Conservation (phyloP, 192 early-diverging fungal species). For the Gonapodya prolifera region DNA sequence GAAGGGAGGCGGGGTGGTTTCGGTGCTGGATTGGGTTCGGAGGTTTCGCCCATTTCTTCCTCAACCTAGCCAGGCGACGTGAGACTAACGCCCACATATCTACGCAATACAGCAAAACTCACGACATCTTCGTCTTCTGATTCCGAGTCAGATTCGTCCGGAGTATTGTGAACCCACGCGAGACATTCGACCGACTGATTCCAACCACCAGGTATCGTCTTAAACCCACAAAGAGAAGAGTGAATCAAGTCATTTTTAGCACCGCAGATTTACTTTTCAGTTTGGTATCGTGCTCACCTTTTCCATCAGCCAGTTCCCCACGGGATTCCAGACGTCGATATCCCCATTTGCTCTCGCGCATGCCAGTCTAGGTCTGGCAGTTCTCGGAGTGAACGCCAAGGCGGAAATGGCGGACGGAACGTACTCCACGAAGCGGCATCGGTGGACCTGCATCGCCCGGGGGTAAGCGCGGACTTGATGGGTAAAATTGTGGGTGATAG, state of each 20-base stretch:
- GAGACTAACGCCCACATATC: too few relatives aligned
- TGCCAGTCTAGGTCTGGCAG: slow-evolving; percentile 44
- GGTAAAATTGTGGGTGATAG: too few relatives aligned
- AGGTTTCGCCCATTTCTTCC: slow-evolving; percentile 29
- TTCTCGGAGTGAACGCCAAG: slow-evolving; percentile 60
- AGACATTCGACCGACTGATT: slow-evolving; percentile 66
- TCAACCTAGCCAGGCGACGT: slow-evolving; percentile 51
- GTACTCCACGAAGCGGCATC: slow-evolving; percentile 79
- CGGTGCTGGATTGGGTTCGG: background rate
- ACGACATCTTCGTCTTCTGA: background rate
- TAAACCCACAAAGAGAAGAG: background rate
- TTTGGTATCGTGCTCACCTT: slow-evolving; percentile 37
- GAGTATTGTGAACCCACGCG: slow-evolving; percentile 66
- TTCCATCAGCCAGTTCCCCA: slow-evolving; percentile 54
- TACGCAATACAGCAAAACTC: too few relatives aligned
- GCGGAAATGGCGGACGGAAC: slow-evolving; percentile 73
- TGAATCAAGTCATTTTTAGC: background rate
- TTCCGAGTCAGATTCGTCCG: background rate
- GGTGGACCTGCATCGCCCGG: slow-evolving; percentile 52
- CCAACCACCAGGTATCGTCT: slow-evolving; percentile 69
- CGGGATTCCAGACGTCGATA: slow-evolving; percentile 83
- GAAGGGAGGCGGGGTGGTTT: slow-evolving; percentile 19
- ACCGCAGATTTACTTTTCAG: background rate
- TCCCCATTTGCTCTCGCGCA: slow-evolving; percentile 84
- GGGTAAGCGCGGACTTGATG: too few relatives aligned